These are phyloP conservation scores for Neopestalotiopsis rosae DNA, from an alignment of 2,329 filamentous ascomycete genomes.

Conservation along the genomic window DNA sequence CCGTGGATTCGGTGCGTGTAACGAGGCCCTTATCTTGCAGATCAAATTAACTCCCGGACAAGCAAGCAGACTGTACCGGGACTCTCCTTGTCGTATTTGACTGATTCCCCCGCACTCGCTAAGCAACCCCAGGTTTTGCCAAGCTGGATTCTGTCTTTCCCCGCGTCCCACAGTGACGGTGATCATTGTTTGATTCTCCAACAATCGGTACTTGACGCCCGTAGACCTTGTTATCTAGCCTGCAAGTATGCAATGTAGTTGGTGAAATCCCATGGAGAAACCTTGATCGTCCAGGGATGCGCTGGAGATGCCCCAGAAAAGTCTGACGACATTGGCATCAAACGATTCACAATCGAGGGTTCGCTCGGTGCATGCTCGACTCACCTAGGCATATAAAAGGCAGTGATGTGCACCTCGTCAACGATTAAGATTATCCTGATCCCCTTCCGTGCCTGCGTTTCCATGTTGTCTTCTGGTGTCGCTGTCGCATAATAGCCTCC, in stretches of 20 bases:
- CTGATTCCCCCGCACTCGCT: slow-evolving; percentile 13
- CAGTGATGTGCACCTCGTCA: not conserved
- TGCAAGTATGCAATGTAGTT: not conserved
- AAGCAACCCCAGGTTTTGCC: slow-evolving; percentile 3
- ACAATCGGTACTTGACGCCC: slow-evolving; percentile 3
- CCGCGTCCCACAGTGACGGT: not conserved
- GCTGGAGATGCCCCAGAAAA: not conserved
- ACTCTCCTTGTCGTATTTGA: not conserved
- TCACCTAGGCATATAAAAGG: not conserved
- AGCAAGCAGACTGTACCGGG: not conserved
- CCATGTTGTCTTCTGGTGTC: not conserved
- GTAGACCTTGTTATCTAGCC: not conserved
- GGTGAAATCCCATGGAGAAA: not conserved
- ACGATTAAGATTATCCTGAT: not conserved
- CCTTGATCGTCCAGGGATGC: slow-evolving; percentile 1
- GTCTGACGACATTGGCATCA: slow-evolving; percentile 7
- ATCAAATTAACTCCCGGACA: too few species aligned
- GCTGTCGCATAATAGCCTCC: not conserved
- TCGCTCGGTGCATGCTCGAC: not conserved
- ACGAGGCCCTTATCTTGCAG: too few species aligned
- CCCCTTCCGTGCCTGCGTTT: not conserved
- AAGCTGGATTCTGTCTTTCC: not conserved
- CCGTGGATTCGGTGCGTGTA: too few species aligned
- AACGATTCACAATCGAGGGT: not conserved
- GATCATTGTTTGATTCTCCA: not conserved